Evolutionary conservation across 805 yeast species (phyloP), one percentile per base, ranked within the genome.

Genomic region (Jamesozyma spencerorum): DNA sequence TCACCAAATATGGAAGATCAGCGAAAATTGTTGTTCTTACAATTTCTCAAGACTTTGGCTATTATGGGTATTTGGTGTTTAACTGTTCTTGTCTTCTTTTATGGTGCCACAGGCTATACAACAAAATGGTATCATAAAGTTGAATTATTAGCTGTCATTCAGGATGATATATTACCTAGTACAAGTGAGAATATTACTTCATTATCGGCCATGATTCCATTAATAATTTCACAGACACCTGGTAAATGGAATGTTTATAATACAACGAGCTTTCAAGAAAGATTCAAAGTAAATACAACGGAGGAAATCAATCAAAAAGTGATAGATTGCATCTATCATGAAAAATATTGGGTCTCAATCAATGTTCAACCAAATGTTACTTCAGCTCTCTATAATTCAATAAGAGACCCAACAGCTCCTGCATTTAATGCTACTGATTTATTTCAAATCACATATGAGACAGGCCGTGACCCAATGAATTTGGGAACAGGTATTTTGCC

Each of bases 341-440:
- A 78, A 72, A 49, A 70, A 14, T 79, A 69, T 50, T 83, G 90
- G 92, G 70, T 73, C 18, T 72, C 81, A 0, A 61, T 80, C 28
- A 72, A 75, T 46, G 73, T 81, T 27, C 50, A 55, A 17, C 58
- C 68, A 12, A 70, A 74, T 49, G 75, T 81, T 1, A 66, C 77
- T 4, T 49, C 48, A 24, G 36, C 45, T 10, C 39, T 60, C 3
- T 39, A 51, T 29, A 31, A 46, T 17, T 60, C 67, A 3, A 47
- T 64, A 28, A 29, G 34, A 22, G 10, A 31, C 12, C 22, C 34
- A 4, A 14, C 12, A 4, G 37, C 18, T 14, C 18, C 36, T 3
- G 46, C 49, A 17, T 55, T 53, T 29, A 44, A 51, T 26, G 49
- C 55, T 3, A 42, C 55, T 5, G 34, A 41, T 17, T 42, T 52